A percentile compares a stretch with the other conserved stretches of the same genome.
Conservation (phyloP, 2,329 filamentous ascomycete species). For the Ophiostoma montium region DNA sequence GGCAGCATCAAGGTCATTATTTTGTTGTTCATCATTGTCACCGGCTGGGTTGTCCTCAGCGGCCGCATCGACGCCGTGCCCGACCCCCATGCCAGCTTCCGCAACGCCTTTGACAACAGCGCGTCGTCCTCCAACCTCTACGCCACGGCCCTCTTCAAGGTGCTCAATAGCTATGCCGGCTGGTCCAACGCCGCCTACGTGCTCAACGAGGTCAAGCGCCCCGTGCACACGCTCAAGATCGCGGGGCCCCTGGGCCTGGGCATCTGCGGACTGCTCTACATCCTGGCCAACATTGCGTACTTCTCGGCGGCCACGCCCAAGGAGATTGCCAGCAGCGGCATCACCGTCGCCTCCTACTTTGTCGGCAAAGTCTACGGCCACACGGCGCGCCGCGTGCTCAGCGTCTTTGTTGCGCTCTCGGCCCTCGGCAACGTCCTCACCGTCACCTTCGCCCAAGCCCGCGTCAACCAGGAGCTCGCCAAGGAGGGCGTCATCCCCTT, state of each 20-base stretch:
- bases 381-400: conserved; percentile 41
- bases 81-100: conserved; percentile 40
- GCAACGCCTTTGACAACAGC: conserved; percentile 36
- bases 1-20: conserved; percentile 47
- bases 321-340: conserved; percentile 41
- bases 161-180: conserved; percentile 43
- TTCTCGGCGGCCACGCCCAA: conserved; percentile 47
- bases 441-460: conserved; percentile 52
- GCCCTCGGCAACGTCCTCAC: conserved; percentile 49
- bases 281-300: conserved; percentile 51
- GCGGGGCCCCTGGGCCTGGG: conserved; percentile 47
- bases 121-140: conserved; percentile 27
- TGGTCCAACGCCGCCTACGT: conserved; percentile 56
- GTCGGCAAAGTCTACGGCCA: conserved; percentile 48
- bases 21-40: conserved; percentile 45
- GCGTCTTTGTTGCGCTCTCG: conserved; percentile 44
- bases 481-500: conserved; percentile 52
- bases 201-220: conserved; percentile 50
- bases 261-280: conserved; percentile 44
- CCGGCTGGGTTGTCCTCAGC: conserved; percentile 42
- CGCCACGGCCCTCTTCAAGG: conserved; percentile 44
- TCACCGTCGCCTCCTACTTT: conserved; percentile 46
- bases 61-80: conserved; percentile 32
- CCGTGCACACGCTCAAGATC: conserved; percentile 48
- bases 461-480: conserved; percentile 54